Conservation (phyloP, 768 basidiomycete genomes). For the Pleurotus salmoneostramineus region DNA sequence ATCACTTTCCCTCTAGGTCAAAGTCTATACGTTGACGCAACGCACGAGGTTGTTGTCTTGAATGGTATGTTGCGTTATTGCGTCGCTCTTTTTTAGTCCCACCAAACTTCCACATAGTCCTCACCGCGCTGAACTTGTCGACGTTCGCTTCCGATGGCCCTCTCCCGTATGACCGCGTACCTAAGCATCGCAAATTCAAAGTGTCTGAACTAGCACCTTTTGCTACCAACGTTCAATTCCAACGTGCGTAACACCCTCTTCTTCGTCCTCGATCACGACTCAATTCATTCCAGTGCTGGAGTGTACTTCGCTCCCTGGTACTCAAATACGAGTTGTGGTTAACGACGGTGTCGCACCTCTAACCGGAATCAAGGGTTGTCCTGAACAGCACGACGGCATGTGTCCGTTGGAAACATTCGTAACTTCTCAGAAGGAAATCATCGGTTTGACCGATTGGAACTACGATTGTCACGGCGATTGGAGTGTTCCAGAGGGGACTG, state of each 20-base stretch:
- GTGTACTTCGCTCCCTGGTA: constrained; percentile 45
- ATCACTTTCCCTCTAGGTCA: constrained; percentile 71
- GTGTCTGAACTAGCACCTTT: constrained; percentile 81
- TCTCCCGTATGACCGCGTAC: constrained; percentile 71
- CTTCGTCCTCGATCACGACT: constrained; percentile 8
- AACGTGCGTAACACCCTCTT: constrained; percentile 46
- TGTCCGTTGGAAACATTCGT: constrained; percentile 76
- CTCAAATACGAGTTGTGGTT: constrained; percentile 77
- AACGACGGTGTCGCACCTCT: constrained; percentile 87
- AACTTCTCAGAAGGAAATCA: constrained; percentile 59
- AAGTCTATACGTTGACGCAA: constrained; percentile 81
- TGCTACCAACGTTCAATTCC: constrained; percentile 86
- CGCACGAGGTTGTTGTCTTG: constrained; percentile 89
- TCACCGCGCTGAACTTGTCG: constrained; percentile 83
- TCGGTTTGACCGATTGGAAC: constrained; percentile 64
- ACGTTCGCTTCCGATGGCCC: constrained; percentile 72
- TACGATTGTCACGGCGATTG: constrained; percentile 79
- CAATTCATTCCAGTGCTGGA: constrained; percentile 48
- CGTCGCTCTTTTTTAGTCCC: neutral
- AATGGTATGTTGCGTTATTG: constrained; percentile 47
- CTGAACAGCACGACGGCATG: constrained; percentile 67
- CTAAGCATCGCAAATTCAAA: constrained; percentile 60
- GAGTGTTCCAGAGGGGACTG: constrained; percentile 58
- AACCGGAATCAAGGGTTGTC: constrained; percentile 73
- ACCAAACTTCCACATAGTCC: constrained; percentile 37